phyloP scores from a whole-genome alignment of 495 filamentous ascomycete species.

The Usnea hakonensis region DNA sequence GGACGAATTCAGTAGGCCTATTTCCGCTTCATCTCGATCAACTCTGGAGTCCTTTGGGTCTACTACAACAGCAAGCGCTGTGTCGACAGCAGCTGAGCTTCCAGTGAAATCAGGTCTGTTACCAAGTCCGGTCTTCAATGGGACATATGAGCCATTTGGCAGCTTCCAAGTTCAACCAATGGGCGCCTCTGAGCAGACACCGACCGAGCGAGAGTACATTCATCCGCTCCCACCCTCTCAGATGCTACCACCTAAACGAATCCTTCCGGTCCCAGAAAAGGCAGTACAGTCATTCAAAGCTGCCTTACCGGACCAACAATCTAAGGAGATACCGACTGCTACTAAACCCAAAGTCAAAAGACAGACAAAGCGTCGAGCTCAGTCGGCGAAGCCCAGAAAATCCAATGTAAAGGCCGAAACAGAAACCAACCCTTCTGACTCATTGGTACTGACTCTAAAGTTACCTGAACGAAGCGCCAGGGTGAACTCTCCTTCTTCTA shows the following conservation, averaged over 20 bases:
- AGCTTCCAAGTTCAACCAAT: constrained; percentile 12
- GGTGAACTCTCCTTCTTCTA: background rate
- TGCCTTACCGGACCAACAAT: background rate
- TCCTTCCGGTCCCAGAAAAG: constrained; percentile 36
- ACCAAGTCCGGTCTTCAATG: background rate
- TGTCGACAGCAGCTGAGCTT: background rate
- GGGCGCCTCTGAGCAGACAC: constrained; percentile 13
- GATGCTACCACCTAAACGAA: constrained; percentile 40
- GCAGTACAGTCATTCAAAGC: constrained; percentile 20
- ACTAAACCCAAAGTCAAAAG: constrained; percentile 9
- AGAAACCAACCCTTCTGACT: background rate
- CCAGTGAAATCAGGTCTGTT: background rate
- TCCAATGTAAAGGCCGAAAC: background rate
- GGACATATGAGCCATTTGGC: background rate
- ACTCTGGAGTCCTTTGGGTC: background rate
- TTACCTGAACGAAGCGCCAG: background rate
- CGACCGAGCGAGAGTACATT: background rate
- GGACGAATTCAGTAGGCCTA: background rate
- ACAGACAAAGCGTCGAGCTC: constrained; percentile 5
- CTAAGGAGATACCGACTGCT: background rate
- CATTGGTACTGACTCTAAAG: background rate
- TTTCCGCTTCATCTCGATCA: background rate
- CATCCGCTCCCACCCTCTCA: constrained; percentile 26
- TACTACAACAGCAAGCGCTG: background rate
- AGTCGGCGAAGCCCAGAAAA: background rate